These are phyloP conservation scores for Dalbergia cultrata DNA, from an alignment of 306 rosid genomes.

Conservation along the genomic window DNA sequence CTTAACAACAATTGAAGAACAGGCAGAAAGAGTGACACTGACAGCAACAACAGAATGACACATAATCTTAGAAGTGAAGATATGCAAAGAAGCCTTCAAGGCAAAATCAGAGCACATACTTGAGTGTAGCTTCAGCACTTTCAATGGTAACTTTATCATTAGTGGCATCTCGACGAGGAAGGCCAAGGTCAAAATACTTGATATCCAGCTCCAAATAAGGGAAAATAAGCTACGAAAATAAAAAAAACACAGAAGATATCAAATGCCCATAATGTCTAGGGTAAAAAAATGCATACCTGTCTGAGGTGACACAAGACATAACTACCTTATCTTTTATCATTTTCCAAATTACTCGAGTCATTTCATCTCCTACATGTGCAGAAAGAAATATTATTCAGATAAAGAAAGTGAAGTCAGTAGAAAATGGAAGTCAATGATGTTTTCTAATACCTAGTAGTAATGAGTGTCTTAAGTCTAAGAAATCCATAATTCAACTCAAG, in stretches of 20 bases:
- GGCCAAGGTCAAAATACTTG: slow-evolving; percentile 67
- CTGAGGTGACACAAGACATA: slow-evolving; percentile 27
- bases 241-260: neutral
- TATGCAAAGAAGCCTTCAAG: slow-evolving; percentile 7
- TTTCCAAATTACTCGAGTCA: slow-evolving; percentile 67
- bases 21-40: neutral
- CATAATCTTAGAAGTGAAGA: slow-evolving; percentile 4
- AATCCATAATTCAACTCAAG: neutral
- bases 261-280: neutral
- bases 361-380: slow-evolving; percentile 60
- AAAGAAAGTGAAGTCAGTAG: slow-evolving; percentile 7
- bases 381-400: slow-evolving; percentile 32
- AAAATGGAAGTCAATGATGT: neutral
- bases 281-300: neutral
- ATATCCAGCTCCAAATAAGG: slow-evolving; percentile 61
- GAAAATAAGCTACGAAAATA: slow-evolving; percentile 56
- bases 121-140: slow-evolving; percentile 69
- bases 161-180: slow-evolving; percentile 65
- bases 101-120: slow-evolving; percentile 47
- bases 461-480: slow-evolving; percentile 3
- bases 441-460: neutral
- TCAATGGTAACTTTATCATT: slow-evolving; percentile 65
- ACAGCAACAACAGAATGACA: slow-evolving; percentile 23
- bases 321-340: slow-evolving; percentile 64
- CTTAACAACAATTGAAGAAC: slow-evolving; percentile 18